These are phyloP conservation scores for Solanum clarkiae DNA, from an alignment of 257 asterid species.

Conservation along the genomic window DNA sequence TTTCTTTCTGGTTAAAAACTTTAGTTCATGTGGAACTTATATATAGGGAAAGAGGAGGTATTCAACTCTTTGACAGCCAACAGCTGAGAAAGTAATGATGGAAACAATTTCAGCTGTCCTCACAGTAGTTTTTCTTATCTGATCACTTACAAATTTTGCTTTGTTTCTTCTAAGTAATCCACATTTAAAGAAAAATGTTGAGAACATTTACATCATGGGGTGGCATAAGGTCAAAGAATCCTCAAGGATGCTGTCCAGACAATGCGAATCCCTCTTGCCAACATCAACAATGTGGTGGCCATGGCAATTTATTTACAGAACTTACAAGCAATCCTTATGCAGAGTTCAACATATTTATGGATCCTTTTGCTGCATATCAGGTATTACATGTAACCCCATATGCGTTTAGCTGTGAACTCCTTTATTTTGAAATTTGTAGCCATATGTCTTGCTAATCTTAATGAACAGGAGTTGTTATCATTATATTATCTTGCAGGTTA, in stretches of 20 bases:
- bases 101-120: conserved; percentile 60
- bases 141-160: conserved; percentile 54
- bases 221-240: too few relatives aligned
- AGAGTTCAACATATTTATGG: conserved; percentile 7
- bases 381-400: conserved; percentile 9
- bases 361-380: conserved; percentile 94
- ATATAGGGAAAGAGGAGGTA: conserved; percentile 56
- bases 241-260: conserved; percentile 42
- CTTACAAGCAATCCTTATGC: too few relatives aligned
- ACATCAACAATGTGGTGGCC: conserved; percentile 51
- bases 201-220: too few relatives aligned
- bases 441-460: neutral
- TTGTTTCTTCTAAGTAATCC: conserved; percentile 27
- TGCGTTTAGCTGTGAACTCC: neutral
- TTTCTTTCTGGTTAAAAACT: neutral
- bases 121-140: conserved; percentile 46
- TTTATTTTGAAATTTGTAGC: neutral
- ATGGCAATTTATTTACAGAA: conserved; percentile 19
- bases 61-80: conserved; percentile 57
- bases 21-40: neutral
- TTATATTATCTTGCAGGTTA: conserved; percentile 30
- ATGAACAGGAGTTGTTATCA: neutral
- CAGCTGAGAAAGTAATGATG: conserved; percentile 59
- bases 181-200: too few relatives aligned
- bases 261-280: conserved; percentile 36